These are phyloP conservation scores for Huntiella moniliformis DNA, from an alignment of 2,329 filamentous ascomycete genomes.

Conservation along the genomic window DNA sequence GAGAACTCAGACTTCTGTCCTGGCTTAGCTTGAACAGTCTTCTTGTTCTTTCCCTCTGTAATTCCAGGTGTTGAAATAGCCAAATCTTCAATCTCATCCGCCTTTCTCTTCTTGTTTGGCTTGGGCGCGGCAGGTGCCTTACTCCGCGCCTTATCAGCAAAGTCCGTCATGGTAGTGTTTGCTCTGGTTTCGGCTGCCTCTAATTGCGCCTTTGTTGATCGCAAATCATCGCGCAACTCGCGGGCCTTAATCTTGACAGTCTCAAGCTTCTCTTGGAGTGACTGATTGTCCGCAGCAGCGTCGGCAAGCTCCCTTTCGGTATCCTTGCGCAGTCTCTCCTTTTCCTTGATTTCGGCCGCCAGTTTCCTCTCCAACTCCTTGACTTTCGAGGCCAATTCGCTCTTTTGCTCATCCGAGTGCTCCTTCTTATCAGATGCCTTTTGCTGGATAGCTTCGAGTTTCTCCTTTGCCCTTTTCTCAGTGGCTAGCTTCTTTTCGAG, in stretches of 20 bases:
- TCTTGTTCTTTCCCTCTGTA: conserved; percentile 31
- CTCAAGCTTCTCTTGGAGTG: conserved; percentile 52
- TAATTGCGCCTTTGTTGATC: conserved; percentile 24
- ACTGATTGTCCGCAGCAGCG: conserved; percentile 40
- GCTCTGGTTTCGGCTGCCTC: conserved; percentile 17
- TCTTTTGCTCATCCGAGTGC: conserved; percentile 3
- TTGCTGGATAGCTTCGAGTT: conserved; percentile 19
- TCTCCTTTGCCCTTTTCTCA: conserved; percentile 29
- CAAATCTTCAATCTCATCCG: conserved; percentile 28
- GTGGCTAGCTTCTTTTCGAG: conserved; percentile 20
- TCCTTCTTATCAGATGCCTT: conserved; percentile 4
- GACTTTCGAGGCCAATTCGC: conserved; percentile 6
- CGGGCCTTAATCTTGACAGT: conserved; percentile 56
- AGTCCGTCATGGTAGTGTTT: background rate
- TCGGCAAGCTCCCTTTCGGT: conserved; percentile 38
- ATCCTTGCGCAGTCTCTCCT: conserved; percentile 26
- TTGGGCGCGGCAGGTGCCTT: conserved; percentile 19
- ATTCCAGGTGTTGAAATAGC: conserved; percentile 28
- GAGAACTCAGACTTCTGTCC: conserved; percentile 87
- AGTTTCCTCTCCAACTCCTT: conserved; percentile 19
- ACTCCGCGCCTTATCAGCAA: conserved; percentile 15
- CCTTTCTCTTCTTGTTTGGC: conserved; percentile 26
- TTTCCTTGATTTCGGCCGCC: conserved; percentile 25
- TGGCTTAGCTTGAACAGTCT: conserved; percentile 34
- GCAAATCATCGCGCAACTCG: conserved; percentile 28